phyloP scores from a whole-genome alignment of 352 stramenopile species.

The Pythium diclinum region DNA sequence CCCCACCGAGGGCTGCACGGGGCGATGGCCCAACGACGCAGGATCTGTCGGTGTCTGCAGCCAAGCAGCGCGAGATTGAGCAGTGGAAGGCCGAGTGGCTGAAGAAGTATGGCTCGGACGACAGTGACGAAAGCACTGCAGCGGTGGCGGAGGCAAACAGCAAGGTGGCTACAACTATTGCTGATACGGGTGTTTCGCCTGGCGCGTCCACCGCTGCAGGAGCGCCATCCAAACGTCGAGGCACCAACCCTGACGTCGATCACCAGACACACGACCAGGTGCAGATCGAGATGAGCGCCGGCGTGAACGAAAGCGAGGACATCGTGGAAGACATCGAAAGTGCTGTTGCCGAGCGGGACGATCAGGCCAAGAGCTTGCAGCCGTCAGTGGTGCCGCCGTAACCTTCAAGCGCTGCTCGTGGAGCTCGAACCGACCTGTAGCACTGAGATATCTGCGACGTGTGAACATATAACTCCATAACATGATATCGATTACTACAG shows the following conservation, averaged over 20 bases:
- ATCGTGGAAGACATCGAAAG: constrained; percentile 42
- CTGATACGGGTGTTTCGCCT: background rate
- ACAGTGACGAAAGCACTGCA: constrained; percentile 19
- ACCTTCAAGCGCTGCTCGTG: background rate
- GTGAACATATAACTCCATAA: constrained; percentile 21
- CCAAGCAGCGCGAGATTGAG: constrained; percentile 31
- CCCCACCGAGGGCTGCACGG: background rate
- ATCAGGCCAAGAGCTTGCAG: background rate
- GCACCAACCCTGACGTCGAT: constrained; percentile 3
- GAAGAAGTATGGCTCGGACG: constrained; percentile 36
- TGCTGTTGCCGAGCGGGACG: background rate
- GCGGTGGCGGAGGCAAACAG: background rate
- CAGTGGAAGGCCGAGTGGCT: constrained; percentile 45
- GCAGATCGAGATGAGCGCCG: constrained; percentile 35
- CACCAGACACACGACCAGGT: constrained; percentile 23
- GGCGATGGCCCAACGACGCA: constrained; percentile 18
- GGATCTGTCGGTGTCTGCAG: constrained; percentile 21
- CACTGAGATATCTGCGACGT: constrained; percentile 24
- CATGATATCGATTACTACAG: constrained; percentile 9
- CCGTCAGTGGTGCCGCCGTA: background rate
- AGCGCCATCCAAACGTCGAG: background rate
- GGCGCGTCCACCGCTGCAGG: background rate
- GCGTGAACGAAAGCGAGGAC: constrained; percentile 51
- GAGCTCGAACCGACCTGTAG: constrained; percentile 21
- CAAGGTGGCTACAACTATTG: background rate